Conservation (phyloP, 1,139 yeast species). For the Yamadazyma membranifaciens region DNA sequence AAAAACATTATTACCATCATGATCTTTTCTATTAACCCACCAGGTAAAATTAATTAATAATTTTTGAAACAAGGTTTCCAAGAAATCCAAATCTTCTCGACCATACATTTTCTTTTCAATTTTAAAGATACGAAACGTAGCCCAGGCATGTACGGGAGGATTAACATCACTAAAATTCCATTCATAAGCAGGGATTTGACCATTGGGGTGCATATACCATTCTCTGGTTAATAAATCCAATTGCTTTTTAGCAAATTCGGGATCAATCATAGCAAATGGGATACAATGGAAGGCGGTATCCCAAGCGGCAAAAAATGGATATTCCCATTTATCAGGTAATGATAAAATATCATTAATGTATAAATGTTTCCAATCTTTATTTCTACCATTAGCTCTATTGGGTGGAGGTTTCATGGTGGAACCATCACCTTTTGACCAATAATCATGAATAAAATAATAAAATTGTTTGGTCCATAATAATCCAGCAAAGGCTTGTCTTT, state of each 20-base stretch:
- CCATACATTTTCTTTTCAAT: slow-evolving; percentile 88
- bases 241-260: slow-evolving; percentile 89
- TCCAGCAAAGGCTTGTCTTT: slow-evolving; percentile 95
- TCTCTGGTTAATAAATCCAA: slow-evolving; percentile 85
- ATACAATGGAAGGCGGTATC: slow-evolving; percentile 96
- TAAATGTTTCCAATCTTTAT: slow-evolving; percentile 86
- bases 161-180: slow-evolving; percentile 97
- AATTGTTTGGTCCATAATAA: slow-evolving; percentile 94
- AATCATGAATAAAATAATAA: slow-evolving; percentile 81
- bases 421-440: slow-evolving; percentile 91
- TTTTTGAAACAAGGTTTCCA: slow-evolving; percentile 91
- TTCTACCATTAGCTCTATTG: slow-evolving; percentile 80
- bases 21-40: slow-evolving; percentile 97
- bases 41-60: slow-evolving; percentile 87
- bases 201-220: slow-evolving; percentile 99
- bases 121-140: slow-evolving; percentile 86
- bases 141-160: slow-evolving; percentile 99
- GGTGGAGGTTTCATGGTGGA: slow-evolving; percentile 72
- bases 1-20: slow-evolving; percentile 84
- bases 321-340: slow-evolving; percentile 96
- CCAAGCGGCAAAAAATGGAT: slow-evolving; percentile 97
- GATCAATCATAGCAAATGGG: slow-evolving; percentile 93
- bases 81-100: slow-evolving; percentile 74
- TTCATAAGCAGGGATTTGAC: slow-evolving; percentile 97
- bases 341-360: slow-evolving; percentile 88